Percentiles rank a stretch among this genome's conserved stretches.
Evolutionary conservation across 1,284 basidiomycete species (phyloP).

Genomic region (Papiliotrema terrestris): DNA sequence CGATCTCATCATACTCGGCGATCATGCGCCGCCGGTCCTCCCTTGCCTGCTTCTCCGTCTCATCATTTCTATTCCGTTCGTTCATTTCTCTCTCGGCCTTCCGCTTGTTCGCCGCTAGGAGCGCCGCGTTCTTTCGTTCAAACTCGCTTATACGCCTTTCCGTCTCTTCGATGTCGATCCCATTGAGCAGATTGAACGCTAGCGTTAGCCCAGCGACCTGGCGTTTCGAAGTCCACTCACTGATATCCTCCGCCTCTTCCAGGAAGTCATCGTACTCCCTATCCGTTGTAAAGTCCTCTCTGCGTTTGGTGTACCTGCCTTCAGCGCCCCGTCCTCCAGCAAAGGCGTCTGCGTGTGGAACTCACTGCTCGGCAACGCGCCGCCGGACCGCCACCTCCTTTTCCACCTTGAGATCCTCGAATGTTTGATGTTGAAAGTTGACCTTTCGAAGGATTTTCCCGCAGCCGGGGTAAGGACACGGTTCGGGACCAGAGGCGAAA

Average conservation of each 20-base stretch:
- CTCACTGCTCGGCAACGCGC: conserved; percentile 78
- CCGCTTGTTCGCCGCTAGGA: conserved; percentile 75
- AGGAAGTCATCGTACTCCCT: conserved; percentile 93
- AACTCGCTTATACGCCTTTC: conserved; percentile 78
- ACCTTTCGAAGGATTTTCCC: conserved; percentile 83
- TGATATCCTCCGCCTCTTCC: conserved; percentile 92
- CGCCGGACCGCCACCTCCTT: conserved; percentile 89
- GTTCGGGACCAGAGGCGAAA: conserved; percentile 92
- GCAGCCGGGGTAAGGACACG: conserved; percentile 78
- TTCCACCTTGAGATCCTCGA: conserved; percentile 93
- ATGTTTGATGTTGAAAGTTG: conserved; percentile 93
- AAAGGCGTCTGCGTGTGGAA: background rate
- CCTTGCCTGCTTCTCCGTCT: conserved; percentile 64
- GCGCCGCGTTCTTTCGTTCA: conserved; percentile 70
- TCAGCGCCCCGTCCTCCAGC: background rate
- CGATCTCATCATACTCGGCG: conserved; percentile 64
- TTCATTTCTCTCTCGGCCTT: conserved; percentile 55
- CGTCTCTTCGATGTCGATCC: conserved; percentile 77
- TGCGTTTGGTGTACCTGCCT: conserved; percentile 82
- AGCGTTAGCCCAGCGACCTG: background rate
- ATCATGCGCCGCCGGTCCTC: conserved; percentile 62
- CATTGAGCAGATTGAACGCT: conserved; percentile 96
- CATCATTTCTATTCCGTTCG: conserved; percentile 60
- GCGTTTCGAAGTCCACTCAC: conserved; percentile 52
- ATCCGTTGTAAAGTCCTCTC: conserved; percentile 81